phyloP scores from a whole-genome alignment of 2,329 filamentous ascomycete genomes.

The Davidsoniella neocaledoniae region DNA sequence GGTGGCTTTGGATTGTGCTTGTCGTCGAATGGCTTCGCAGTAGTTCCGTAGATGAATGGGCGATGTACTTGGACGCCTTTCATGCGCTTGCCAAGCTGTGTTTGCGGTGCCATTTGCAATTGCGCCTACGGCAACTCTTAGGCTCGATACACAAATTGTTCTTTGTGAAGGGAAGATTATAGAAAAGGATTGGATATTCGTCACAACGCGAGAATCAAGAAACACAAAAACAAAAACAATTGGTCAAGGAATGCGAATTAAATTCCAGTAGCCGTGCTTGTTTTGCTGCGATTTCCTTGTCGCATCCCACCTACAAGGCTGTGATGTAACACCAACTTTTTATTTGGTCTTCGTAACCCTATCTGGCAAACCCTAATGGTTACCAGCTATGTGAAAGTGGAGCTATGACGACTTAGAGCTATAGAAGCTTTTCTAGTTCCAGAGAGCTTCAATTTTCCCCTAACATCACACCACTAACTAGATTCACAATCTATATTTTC shows the following conservation, averaged over 20 bases:
- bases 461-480: background rate
- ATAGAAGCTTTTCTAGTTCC: no score
- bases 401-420: no score
- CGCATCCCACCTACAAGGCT: background rate
- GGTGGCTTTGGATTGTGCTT: slow-evolving; percentile 60
- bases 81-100: slow-evolving; percentile 42
- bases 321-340: no score
- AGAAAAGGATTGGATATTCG: background rate
- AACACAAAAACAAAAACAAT: background rate
- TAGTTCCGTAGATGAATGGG: slow-evolving; percentile 60
- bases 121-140: background rate
- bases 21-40: slow-evolving; percentile 64
- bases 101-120: slow-evolving; percentile 38
- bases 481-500: no score
- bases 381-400: no score
- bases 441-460: background rate
- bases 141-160: background rate
- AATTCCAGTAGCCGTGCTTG: no score
- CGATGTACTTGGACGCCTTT: slow-evolving; percentile 48
- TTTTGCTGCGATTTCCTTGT: no score
- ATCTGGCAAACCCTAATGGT: no score
- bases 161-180: no score
- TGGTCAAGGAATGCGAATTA: background rate
- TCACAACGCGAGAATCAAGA: background rate
- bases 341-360: no score